phyloP scores from a whole-genome alignment of 2,329 filamentous ascomycete genomes.

The Fusarium virguliforme region DNA sequence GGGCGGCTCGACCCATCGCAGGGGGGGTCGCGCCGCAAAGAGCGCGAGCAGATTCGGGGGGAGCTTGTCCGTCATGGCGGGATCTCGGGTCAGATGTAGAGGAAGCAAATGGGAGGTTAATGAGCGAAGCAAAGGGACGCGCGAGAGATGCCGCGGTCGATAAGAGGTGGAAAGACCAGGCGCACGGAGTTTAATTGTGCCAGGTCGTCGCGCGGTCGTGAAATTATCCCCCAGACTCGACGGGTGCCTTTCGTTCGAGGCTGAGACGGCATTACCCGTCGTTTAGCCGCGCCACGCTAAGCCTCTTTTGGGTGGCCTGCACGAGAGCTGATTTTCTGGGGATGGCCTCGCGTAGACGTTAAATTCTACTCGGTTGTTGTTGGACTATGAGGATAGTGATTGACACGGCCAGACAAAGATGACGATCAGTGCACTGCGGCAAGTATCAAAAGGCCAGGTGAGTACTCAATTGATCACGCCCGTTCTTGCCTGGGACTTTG shows the following conservation, averaged over 20 bases:
- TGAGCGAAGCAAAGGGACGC: constrained; percentile 33
- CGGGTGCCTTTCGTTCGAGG: constrained; percentile 29
- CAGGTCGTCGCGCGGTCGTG: constrained; percentile 44
- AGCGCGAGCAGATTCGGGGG: constrained; percentile 93
- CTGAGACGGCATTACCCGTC: constrained; percentile 38
- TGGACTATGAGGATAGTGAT: constrained; percentile 51
- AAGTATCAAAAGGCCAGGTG: constrained; percentile 70
- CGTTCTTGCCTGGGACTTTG: background rate
- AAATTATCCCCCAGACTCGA: constrained; percentile 48
- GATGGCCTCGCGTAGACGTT: constrained; percentile 37
- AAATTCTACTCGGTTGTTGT: constrained; percentile 44
- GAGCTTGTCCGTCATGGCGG: constrained; percentile 93
- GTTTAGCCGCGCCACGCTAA: constrained; percentile 49
- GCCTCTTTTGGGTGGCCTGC: constrained; percentile 40
- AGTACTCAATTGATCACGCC: constrained; percentile 25
- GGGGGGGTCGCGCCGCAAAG: constrained; percentile 92
- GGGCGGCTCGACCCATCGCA: constrained; percentile 88
- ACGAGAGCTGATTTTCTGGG: constrained; percentile 49
- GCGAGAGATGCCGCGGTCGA: constrained; percentile 27
- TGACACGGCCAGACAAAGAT: constrained; percentile 61
- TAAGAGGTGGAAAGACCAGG: constrained; percentile 26
- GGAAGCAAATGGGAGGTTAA: constrained; percentile 16
- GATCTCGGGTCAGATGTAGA: constrained; percentile 32
- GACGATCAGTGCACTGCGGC: constrained; percentile 70
- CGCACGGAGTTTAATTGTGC: constrained; percentile 33